Base-by-base conservation (phyloP, 2,329 filamentous ascomycete genomes). In the Penicillium sumatraense region DNA sequence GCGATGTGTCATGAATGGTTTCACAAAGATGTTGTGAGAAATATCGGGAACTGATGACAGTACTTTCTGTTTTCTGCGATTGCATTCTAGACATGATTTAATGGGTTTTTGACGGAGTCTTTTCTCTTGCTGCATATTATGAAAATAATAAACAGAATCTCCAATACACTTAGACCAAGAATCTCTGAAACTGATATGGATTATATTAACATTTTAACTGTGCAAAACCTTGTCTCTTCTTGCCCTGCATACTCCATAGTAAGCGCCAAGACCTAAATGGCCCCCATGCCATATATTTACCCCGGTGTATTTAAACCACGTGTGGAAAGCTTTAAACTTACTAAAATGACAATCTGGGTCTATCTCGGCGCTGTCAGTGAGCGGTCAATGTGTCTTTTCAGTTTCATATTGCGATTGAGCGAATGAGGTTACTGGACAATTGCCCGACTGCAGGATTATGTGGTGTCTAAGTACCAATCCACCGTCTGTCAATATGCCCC, bases 21-120 rank as follows among this genome's bases (percentile, higher is more conserved):
- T 29, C 24, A 40, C 53, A 46, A 46, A n/a, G 27, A 31, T 20
- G 26, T 9, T 27, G 18, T 5, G 33, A 31, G 16, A 46, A 31
- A 27, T 46, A 46, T 31, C 18, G 3, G 1, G n/a, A 14, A 14
- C 40, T 3, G 23, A 14, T 44, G 13, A 16, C 16, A 45, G 5
- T 29, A 52, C 59, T 54, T 59, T 59, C 33, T 61, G 57, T 35
- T 61, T 61, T 42, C 59, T 50, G 33, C 59, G 59, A 53, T 61
- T 61, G 21, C 59, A 61, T 35, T 59, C 57, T 41, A 61, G 40
- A 21, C 59, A 62, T 8, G 59, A 53, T 50, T 62, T 62, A 21
- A 62, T 60, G 2, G 59, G 57, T 36, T 62, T 62, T 29, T 54
- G 57, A 11, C 59, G 57, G 8, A 53, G 51, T 36, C 40, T 51